Conservation (phyloP, 139 green algal species). For the Volvox reticuliferus region DNA sequence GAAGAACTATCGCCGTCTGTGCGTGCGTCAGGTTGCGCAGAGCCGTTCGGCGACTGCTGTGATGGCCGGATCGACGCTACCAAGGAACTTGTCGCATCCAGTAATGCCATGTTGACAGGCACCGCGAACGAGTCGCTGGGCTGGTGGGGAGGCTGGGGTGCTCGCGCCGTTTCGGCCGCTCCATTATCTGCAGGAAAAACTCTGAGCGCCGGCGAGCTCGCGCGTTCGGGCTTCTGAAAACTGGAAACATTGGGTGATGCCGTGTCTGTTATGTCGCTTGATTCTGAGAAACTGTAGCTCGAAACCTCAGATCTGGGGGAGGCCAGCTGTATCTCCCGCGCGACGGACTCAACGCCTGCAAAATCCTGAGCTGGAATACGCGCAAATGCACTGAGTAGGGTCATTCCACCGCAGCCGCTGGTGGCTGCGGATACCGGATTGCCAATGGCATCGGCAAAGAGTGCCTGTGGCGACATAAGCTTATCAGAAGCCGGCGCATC, state of each 20-base stretch:
- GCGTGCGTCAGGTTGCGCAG: no score
- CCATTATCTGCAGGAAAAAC: neutral
- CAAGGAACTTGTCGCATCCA: no score
- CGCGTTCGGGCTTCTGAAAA: neutral
- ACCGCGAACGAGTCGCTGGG: neutral
- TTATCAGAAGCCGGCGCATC: neutral
- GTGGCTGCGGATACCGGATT: neutral
- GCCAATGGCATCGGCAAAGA: neutral
- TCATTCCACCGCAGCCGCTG: slow-evolving; percentile 15
- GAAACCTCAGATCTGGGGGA: neutral
- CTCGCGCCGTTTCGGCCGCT: neutral
- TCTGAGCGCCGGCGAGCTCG: neutral
- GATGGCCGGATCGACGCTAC: no score
- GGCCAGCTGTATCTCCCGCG: slow-evolving; percentile 10
- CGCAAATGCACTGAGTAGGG: slow-evolving; percentile 29
- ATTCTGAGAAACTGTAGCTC: neutral
- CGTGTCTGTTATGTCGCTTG: no score
- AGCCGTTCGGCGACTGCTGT: no score
- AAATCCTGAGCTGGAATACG: slow-evolving; percentile 1
- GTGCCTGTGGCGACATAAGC: neutral
- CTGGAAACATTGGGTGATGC: no score
- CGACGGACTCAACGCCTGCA: neutral
- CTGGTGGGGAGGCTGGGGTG: neutral
- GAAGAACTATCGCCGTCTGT: neutral
- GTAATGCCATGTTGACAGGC: no score